A percentile compares a stretch with the other conserved stretches of the same genome.
Conservation (phyloP, 768 basidiomycete genomes). For the Scleroderma bovista region DNA sequence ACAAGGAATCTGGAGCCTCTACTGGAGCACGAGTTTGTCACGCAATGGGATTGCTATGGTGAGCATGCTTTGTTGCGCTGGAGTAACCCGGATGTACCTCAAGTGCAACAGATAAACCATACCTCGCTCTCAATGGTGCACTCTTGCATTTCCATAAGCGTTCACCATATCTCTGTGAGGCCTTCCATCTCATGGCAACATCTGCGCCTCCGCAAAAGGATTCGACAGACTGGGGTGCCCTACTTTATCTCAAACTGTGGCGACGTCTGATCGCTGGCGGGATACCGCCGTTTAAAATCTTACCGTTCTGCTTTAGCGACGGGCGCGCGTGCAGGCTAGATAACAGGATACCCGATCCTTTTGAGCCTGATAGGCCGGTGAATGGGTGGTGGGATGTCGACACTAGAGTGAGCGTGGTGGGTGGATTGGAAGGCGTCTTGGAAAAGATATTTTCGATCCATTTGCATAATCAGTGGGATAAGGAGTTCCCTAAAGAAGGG, state of each 20-base stretch:
- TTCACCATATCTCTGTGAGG: conserved; percentile 96
- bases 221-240: conserved; percentile 91
- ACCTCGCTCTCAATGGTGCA: conserved; percentile 84
- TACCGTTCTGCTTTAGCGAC: conserved; percentile 95
- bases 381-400: conserved; percentile 67
- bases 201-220: conserved; percentile 66
- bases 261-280: conserved; percentile 69
- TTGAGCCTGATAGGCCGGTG: conserved; percentile 45
- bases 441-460: conserved; percentile 81
- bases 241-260: conserved; percentile 89
- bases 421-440: conserved; percentile 56
- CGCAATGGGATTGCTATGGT: conserved; percentile 99
- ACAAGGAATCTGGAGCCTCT: conserved; percentile 84
- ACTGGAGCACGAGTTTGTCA: conserved; percentile 92
- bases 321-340: conserved; percentile 88
- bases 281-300: conserved; percentile 81
- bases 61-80: conserved; percentile 17
- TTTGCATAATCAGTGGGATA: conserved; percentile 95
- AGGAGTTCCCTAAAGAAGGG: conserved; percentile 72
- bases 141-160: conserved; percentile 87
- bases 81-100: neutral
- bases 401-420: conserved; percentile 53
- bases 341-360: conserved; percentile 91
- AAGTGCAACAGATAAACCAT: conserved; percentile 55
- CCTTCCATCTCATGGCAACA: conserved; percentile 84